Evolutionary conservation across 208 protist species (phyloP).

Genomic region (Trypanosoma brucei): DNA sequence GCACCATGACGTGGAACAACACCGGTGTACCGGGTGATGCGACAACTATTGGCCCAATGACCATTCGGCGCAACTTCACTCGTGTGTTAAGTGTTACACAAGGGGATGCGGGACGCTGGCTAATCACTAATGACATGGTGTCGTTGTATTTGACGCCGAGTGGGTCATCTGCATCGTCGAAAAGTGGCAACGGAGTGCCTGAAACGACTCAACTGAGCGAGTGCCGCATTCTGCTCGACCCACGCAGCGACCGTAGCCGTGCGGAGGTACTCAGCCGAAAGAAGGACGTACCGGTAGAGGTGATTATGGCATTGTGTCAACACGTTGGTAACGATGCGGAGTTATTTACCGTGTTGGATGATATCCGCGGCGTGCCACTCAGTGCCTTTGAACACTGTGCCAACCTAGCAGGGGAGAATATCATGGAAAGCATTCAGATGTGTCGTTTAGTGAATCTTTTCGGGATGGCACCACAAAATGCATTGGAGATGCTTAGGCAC

Average conservation of each 20-base stretch:
- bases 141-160: slow-evolving; percentile 58
- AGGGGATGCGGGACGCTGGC: slow-evolving; percentile 49
- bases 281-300: slow-evolving; percentile 51
- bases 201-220: slow-evolving; percentile 29
- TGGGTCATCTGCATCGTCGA: slow-evolving; percentile 1
- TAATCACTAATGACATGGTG: slow-evolving; percentile 79
- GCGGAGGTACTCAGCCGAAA: slow-evolving; percentile 33
- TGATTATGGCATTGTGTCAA: slow-evolving; percentile 49
- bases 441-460: slow-evolving; percentile 68
- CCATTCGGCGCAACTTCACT: slow-evolving; percentile 78
- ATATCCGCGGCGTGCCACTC: slow-evolving; percentile 62
- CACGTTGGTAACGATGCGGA: slow-evolving; percentile 54
- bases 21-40: slow-evolving; percentile 23
- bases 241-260: slow-evolving; percentile 44
- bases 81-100: slow-evolving; percentile 48
- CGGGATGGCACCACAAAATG: slow-evolving; percentile 39
- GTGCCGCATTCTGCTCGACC: slow-evolving; percentile 66
- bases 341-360: slow-evolving; percentile 50
- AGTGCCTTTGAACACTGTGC: slow-evolving; percentile 68
- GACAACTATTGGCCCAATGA: slow-evolving; percentile 20
- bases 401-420: slow-evolving; percentile 41
- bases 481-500: slow-evolving; percentile 45
- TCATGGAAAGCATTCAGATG: slow-evolving; percentile 65
- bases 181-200: slow-evolving; percentile 11
- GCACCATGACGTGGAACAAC: slow-evolving; percentile 74